Conservation (phyloP, 2,329 filamentous ascomycete species). For the Penicillium hordei region DNA sequence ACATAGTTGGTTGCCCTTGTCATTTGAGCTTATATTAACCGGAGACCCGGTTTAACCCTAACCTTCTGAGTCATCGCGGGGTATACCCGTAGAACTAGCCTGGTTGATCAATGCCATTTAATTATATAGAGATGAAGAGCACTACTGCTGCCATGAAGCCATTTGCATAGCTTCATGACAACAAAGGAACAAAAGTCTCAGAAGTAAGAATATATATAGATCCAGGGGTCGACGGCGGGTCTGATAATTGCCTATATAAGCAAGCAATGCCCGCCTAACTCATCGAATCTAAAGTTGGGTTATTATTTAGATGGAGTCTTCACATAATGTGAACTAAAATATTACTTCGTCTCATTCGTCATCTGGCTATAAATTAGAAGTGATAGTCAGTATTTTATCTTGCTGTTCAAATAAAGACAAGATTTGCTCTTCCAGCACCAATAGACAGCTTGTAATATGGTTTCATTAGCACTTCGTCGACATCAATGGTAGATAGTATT, state of each 20-base stretch:
- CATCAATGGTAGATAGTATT: neutral
- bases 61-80: neutral
- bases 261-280: neutral
- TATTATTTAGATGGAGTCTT: neutral
- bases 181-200: neutral
- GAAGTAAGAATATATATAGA: neutral
- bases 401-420: neutral
- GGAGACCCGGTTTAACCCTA: neutral
- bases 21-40: neutral
- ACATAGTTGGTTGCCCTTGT: neutral
- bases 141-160: neutral
- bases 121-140: neutral
- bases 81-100: neutral
- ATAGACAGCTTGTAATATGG: neutral
- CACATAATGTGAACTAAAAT: neutral
- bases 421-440: neutral
- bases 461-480: neutral
- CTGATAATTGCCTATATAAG: neutral
- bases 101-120: neutral
- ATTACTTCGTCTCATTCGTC: neutral
- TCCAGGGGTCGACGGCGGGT: neutral
- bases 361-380: neutral
- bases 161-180: neutral
- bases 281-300: neutral
- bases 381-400: neutral